phyloP scores from a whole-genome alignment of 768 basidiomycete species.

The Phlebiopsis flavidoalba region DNA sequence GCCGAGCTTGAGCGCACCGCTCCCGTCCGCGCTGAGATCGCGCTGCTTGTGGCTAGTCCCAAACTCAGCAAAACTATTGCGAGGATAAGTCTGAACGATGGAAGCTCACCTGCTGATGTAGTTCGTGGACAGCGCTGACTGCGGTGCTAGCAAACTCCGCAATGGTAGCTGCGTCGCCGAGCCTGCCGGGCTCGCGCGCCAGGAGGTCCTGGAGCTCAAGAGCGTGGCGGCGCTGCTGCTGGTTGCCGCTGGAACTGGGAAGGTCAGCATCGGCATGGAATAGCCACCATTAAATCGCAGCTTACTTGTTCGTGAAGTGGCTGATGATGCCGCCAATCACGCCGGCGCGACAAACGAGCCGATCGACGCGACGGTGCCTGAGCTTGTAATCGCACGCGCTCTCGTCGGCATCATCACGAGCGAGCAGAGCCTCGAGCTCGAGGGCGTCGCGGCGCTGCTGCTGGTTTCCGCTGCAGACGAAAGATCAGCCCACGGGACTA shows the following conservation, averaged over 20 bases:
- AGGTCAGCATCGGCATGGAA: neutral
- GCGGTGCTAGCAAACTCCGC: neutral
- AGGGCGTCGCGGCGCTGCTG: neutral
- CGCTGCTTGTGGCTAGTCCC: neutral
- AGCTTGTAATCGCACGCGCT: neutral
- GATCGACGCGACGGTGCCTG: neutral
- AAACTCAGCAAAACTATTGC: neutral
- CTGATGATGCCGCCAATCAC: neutral
- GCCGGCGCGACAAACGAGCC: neutral
- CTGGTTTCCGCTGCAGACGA: neutral
- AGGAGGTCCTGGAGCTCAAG: neutral
- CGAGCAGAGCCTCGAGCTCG: neutral
- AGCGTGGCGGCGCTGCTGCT: neutral
- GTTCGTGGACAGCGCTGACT: neutral
- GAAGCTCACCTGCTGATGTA: neutral
- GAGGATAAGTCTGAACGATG: too few species aligned
- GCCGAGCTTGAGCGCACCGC: neutral
- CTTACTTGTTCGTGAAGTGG: neutral
- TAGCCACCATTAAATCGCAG: neutral
- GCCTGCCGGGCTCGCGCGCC: neutral
- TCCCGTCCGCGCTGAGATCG: neutral
- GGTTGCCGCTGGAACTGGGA: neutral
- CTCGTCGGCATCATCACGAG: neutral
- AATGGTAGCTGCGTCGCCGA: neutral
- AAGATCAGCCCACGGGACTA: neutral